phyloP scores from a whole-genome alignment of 1,284 basidiomycete genomes.

The Austropuccinia psidii region DNA sequence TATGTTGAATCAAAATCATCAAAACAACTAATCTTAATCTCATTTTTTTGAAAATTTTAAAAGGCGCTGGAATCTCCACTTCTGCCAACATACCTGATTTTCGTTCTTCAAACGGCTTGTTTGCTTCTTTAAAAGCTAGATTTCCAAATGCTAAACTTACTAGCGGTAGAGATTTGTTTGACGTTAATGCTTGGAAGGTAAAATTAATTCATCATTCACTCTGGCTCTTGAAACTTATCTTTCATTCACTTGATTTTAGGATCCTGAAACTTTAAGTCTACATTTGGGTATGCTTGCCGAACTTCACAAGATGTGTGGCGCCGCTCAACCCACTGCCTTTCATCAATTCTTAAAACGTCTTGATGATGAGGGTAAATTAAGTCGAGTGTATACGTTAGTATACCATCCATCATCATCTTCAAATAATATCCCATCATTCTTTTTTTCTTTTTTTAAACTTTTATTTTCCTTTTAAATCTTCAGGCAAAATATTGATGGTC shows the following conservation, averaged over 20 bases:
- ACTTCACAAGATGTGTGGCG: conserved; percentile 45
- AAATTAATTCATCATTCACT: neutral
- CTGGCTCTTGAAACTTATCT: neutral
- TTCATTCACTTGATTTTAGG: conserved; percentile 33
- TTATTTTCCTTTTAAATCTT: neutral
- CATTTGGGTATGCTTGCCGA: conserved; percentile 48
- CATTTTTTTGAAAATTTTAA: conserved; percentile 22
- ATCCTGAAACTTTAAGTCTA: conserved; percentile 44
- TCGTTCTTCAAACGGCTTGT: conserved; percentile 71
- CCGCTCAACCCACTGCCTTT: conserved; percentile 47
- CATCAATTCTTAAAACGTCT: conserved; percentile 47
- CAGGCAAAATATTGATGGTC: conserved; percentile 47
- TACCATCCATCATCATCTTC: neutral
- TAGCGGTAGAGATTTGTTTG: conserved; percentile 35
- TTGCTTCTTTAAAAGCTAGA: conserved; percentile 61
- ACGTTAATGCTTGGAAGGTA: conserved; percentile 36
- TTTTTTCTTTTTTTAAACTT: neutral
- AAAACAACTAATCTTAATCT: neutral
- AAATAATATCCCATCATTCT: too few species aligned
- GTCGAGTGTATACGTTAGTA: conserved; percentile 46
- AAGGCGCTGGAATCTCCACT: conserved; percentile 86
- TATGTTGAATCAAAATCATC: neutral
- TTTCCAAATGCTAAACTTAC: conserved; percentile 35
- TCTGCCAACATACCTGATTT: conserved; percentile 89
- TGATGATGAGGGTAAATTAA: conserved; percentile 46